A percentile compares a stretch with the other conserved stretches of the same genome.
Evolutionary conservation across 2,329 filamentous ascomycete species (phyloP).

Genomic region (Curvularia spicifera): DNA sequence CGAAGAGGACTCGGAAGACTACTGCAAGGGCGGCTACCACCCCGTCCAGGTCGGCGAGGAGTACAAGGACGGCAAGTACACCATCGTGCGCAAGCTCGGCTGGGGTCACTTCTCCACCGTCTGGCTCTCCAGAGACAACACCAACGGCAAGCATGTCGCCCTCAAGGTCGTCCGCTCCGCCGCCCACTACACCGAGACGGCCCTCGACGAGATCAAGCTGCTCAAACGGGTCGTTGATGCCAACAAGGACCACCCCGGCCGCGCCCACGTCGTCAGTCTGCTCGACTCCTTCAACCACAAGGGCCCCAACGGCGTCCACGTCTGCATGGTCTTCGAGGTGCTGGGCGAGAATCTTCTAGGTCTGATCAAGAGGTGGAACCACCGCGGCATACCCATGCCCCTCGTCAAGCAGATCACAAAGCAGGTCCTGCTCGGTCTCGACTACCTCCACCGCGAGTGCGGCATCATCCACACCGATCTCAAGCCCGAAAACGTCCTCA

Average conservation of each 20-base stretch:
- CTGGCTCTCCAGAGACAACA: slow-evolving; percentile 83
- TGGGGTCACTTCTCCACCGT: slow-evolving; percentile 99
- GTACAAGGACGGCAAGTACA: slow-evolving; percentile 98
- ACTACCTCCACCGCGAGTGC: slow-evolving; percentile 96
- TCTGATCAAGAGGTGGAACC: slow-evolving; percentile 98
- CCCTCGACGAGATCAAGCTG: slow-evolving; percentile 97
- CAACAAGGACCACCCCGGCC: slow-evolving; percentile 91
- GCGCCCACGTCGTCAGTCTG: slow-evolving; percentile 93
- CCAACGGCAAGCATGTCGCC: slow-evolving; percentile 89
- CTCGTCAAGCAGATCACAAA: slow-evolving; percentile 99
- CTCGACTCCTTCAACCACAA: slow-evolving; percentile 98
- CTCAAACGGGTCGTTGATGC: slow-evolving; percentile 96
- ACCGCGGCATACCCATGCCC: slow-evolving; percentile 93
- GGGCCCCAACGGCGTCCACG: slow-evolving; percentile 92
- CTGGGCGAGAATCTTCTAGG: slow-evolving; percentile 93
- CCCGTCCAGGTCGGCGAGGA: slow-evolving; percentile 93
- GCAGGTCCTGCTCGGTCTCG: slow-evolving; percentile 91
- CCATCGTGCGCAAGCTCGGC: slow-evolving; percentile 91
- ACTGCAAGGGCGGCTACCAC: slow-evolving; percentile 98
- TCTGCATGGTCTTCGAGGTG: slow-evolving; percentile 99
- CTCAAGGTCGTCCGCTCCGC: slow-evolving; percentile 97
- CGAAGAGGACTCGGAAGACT: slow-evolving; percentile 98
- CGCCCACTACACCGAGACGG: slow-evolving; percentile 98
- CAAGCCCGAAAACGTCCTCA: slow-evolving; percentile 97
- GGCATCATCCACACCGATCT: slow-evolving; percentile 98